Evolutionary conservation across 352 stramenopile genomes (phyloP), one percentile per base, ranked within the genome.

Genomic region (Phytophthora podocarpi): DNA sequence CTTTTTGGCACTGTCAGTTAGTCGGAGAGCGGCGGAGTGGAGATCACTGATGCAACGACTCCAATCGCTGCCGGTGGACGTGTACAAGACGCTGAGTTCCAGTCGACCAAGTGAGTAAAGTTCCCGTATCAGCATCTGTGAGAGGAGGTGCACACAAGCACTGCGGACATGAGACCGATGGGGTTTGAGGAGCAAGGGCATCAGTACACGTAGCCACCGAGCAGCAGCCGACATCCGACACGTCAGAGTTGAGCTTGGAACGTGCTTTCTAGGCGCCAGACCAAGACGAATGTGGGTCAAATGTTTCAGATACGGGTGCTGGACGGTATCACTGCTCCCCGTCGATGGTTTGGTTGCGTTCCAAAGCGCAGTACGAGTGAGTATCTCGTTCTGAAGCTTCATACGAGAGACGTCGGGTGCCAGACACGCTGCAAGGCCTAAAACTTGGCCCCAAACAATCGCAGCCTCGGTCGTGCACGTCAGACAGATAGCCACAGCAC

Each of bases 11-110:
- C 46, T 51, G 16, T 73, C 64, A 1, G 68, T 73, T 10, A 77
- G 32, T 35, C 85, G 85, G 11, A 90, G 56, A 6, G 73, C 73
- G 0, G 67, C 52, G 0, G 79, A 67, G 37, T 93, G 82, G 15
- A 92, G 40, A 8, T 92, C 82, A 49, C 67, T 88, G 41, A 91
- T 34, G 18, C 62, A 74, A 21, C 54, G 78, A 40, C 73, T 90
- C 85, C 85, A 93, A 20, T 92, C 85, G 27, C 64, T 72, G 3
- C 52, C 59, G 1, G 59, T 66, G 7, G 49, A 70, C 8, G 59
- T 65, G 31, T 73, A 70, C 32, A 73, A 15, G 2, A 54, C 53
- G 32, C 34, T 65, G 3, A 81, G 49, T 5, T 64, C 42, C 1
- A 40, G 31, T 11, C 37, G 27, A 39, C 64, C 49, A 3, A 91